Evolutionary conservation across 2,329 filamentous ascomycete species (phyloP).

Genomic region (Phoma herbarum): DNA sequence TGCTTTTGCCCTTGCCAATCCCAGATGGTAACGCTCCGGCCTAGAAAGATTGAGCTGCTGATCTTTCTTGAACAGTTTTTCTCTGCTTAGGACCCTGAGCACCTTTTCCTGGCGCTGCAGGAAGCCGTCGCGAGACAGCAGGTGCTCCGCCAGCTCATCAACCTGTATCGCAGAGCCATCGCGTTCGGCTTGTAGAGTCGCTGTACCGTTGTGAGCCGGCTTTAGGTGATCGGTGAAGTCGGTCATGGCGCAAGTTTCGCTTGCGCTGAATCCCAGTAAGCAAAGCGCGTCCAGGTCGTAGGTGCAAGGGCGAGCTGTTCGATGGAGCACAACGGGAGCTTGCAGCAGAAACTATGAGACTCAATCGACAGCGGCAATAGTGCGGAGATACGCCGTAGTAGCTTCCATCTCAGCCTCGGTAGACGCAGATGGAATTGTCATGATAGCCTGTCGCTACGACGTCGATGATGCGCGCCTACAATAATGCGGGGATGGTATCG

Average conservation of each 20-base stretch:
- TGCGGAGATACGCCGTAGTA: conserved; percentile 15
- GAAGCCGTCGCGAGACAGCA: conserved; percentile 59
- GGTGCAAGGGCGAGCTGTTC: conserved; percentile 15
- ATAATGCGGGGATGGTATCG: conserved; percentile 18
- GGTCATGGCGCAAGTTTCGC: conserved; percentile 45
- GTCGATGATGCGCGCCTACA: conserved; percentile 8
- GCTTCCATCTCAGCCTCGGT: conserved; percentile 25
- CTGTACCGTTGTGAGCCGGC: conserved; percentile 58
- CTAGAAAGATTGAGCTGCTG: conserved; percentile 62
- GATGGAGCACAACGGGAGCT: conserved; percentile 10
- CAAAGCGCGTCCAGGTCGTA: conserved; percentile 13
- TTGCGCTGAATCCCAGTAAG: conserved; percentile 16
- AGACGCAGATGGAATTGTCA: conserved; percentile 6
- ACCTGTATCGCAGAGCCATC: conserved; percentile 55
- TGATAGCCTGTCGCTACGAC: background rate
- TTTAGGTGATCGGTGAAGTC: conserved; percentile 62
- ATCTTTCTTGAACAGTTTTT: conserved; percentile 60
- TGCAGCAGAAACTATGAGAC: conserved; percentile 9
- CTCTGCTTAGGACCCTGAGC: conserved; percentile 55
- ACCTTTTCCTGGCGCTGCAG: conserved; percentile 59
- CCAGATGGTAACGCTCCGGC: conserved; percentile 62
- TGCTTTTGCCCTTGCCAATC: conserved; percentile 61
- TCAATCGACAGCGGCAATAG: conserved; percentile 18
- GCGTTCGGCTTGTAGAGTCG: conserved; percentile 58
- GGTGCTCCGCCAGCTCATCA: conserved; percentile 57